phyloP scores from a whole-genome alignment of 768 basidiomycete genomes.

The Lyophyllum shimeji region DNA sequence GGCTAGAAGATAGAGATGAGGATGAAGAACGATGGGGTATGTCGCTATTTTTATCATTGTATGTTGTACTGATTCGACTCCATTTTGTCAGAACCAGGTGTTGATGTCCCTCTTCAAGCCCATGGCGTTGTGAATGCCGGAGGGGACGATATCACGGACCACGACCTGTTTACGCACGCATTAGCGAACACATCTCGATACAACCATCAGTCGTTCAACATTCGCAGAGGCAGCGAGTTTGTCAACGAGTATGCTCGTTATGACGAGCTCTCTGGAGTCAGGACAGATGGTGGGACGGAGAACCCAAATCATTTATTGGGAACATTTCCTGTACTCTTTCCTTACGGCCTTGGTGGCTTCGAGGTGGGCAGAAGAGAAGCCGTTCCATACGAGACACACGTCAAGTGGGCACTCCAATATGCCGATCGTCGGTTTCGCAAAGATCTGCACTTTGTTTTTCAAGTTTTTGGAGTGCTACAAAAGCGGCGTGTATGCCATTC shows the following conservation, averaged over 20 bases:
- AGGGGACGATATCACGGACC: neutral
- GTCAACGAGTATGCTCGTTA: constrained; percentile 5
- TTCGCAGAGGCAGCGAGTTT: neutral
- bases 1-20: too few relatives aligned
- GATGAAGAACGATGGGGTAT: too few relatives aligned
- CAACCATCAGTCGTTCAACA: neutral
- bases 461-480: constrained; percentile 26
- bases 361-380: neutral
- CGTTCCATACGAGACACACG: constrained; percentile 19
- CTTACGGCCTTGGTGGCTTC: constrained; percentile 16
- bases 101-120: neutral
- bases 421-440: neutral
- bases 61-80: too few relatives aligned
- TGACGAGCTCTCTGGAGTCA: neutral
- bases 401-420: neutral
- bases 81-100: neutral
- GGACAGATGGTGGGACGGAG: neutral
- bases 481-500: constrained; percentile 21
- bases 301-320: constrained; percentile 9
- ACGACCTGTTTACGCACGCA: constrained; percentile 1
- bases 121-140: neutral
- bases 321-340: constrained; percentile 12
- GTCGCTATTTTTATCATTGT: too few relatives aligned
- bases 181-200: neutral
- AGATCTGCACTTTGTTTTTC: constrained; percentile 27